Evolutionary conservation across 345 rosid species (phyloP).

Genomic region (Populus davidiana): DNA sequence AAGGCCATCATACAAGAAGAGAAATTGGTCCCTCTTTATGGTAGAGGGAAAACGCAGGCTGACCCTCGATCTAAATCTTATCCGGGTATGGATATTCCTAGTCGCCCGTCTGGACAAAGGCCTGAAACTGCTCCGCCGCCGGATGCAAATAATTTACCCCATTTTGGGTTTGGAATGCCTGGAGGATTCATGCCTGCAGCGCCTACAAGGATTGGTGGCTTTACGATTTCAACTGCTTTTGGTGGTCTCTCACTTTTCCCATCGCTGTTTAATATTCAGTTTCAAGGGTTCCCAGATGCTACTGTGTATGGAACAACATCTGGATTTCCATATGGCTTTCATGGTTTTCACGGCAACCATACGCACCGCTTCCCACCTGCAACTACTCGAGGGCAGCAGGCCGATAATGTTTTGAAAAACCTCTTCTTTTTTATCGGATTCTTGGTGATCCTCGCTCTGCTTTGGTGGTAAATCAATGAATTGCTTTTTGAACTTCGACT

Average conservation of each 20-base stretch:
- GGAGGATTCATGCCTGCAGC: conserved; percentile 75
- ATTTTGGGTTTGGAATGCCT: conserved; percentile 59
- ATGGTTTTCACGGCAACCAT: conserved; percentile 54
- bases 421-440: conserved; percentile 50
- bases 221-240: conserved; percentile 57
- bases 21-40: conserved; percentile 90
- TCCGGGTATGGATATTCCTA: conserved; percentile 64
- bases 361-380: conserved; percentile 41
- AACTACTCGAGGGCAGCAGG: conserved; percentile 39
- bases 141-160: conserved; percentile 42
- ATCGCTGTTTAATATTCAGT: conserved; percentile 65
- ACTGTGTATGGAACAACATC: conserved; percentile 58
- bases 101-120: conserved; percentile 70
- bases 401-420: conserved; percentile 55
- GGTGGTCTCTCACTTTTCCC: conserved; percentile 67
- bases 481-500: background rate
- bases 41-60: conserved; percentile 72
- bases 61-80: conserved; percentile 74
- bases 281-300: conserved; percentile 70
- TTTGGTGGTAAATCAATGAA: conserved; percentile 41
- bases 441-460: conserved; percentile 49
- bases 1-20: conserved; percentile 88
- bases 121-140: conserved; percentile 65
- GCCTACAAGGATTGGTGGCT: conserved; percentile 62
- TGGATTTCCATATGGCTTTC: conserved; percentile 57